phyloP scores from a whole-genome alignment of 805 yeast genomes.

The Alloascoidea hylecoeti region DNA sequence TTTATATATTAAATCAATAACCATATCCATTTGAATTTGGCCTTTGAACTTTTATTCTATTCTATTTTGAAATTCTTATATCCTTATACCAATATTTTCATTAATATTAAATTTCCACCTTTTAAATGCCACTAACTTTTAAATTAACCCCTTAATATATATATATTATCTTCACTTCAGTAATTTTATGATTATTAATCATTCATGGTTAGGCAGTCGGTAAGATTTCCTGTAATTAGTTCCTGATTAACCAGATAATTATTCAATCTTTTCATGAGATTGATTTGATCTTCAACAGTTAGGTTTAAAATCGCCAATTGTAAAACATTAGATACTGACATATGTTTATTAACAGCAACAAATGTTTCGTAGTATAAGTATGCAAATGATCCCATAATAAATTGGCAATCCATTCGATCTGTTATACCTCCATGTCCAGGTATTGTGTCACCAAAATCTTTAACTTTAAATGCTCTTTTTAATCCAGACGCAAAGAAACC shows the following conservation, averaged over 20 bases:
- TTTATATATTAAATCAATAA: no score
- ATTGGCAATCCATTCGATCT: conserved; percentile 96
- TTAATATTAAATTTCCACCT: no score
- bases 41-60: no score
- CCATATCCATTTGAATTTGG: no score
- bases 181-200: no score
- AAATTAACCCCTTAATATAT: no score
- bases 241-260: neutral
- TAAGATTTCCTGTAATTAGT: neutral
- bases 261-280: neutral
- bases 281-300: neutral
- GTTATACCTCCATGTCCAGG: conserved; percentile 99
- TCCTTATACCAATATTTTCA: no score
- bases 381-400: conserved; percentile 91
- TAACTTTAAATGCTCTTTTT: conserved; percentile 89
- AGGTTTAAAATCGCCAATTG: conserved; percentile 59
- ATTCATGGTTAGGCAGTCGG: no score
- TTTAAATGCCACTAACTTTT: no score
- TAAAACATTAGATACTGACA: conserved; percentile 43
- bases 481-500: conserved; percentile 98
- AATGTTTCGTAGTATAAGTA: conserved; percentile 90
- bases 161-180: no score
- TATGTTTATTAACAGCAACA: conserved; percentile 34
- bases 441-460: conserved; percentile 95
- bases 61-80: no score